A percentile compares a stretch with the other conserved stretches of the same genome.
Conservation (phyloP, 2,329 filamentous ascomycete species). For the Arthroderma uncinatum region DNA sequence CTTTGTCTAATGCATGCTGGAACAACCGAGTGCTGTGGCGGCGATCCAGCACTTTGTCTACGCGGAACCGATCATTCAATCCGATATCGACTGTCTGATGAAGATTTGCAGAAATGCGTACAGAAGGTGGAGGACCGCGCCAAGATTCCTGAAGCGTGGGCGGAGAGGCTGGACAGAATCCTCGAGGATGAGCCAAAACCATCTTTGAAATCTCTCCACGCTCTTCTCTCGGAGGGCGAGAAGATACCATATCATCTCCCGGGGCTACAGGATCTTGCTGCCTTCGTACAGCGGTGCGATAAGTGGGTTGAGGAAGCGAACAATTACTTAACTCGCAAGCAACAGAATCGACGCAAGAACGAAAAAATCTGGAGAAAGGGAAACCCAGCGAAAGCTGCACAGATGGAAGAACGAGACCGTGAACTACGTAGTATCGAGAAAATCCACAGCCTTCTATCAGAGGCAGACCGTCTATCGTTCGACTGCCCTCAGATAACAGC, state of each 20-base stretch:
- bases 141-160: constrained; percentile 74
- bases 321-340: constrained; percentile 91
- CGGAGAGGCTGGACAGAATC: constrained; percentile 74
- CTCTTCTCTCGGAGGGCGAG: constrained; percentile 82
- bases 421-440: constrained; percentile 83
- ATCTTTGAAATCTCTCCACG: constrained; percentile 72
- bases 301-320: constrained; percentile 97
- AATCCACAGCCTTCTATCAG: constrained; percentile 69
- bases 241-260: constrained; percentile 84
- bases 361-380: constrained; percentile 74
- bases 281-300: constrained; percentile 91
- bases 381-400: constrained; percentile 58
- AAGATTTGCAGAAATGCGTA: constrained; percentile 54
- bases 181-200: constrained; percentile 76
- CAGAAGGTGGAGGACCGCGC: constrained; percentile 79
- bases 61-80: constrained; percentile 60
- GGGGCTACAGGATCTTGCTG: constrained; percentile 67
- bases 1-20: constrained; percentile 77
- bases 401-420: constrained; percentile 71
- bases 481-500: constrained; percentile 84
- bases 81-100: constrained; percentile 64
- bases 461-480: constrained; percentile 80
- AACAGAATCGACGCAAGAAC: constrained; percentile 91
- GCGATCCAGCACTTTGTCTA: constrained; percentile 55
- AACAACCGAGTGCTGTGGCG: constrained; percentile 66